Conservation (phyloP, 2,329 filamentous ascomycete genomes). For the Myriangium duriaei region DNA sequence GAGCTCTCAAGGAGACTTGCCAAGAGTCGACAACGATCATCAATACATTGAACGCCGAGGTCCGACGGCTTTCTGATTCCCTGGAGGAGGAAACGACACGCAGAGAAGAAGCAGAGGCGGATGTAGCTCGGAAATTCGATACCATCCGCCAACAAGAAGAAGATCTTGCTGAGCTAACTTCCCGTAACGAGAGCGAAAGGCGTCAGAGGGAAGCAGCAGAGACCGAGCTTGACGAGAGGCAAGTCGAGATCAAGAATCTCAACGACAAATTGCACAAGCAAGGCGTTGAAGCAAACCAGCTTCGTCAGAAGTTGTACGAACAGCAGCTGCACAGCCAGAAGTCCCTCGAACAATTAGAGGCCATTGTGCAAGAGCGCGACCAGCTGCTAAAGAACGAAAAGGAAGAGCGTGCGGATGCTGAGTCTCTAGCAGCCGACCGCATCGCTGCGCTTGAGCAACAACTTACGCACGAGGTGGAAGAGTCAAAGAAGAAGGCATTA, state of each 20-base stretch:
- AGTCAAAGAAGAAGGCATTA: slow-evolving; percentile 16
- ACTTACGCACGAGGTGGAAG: slow-evolving; percentile 22
- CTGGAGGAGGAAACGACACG: slow-evolving; percentile 22
- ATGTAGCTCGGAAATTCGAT: slow-evolving; percentile 26
- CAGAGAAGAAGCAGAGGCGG: slow-evolving; percentile 24
- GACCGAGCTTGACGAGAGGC: slow-evolving; percentile 29
- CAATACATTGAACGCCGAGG: slow-evolving; percentile 20
- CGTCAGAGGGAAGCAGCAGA: slow-evolving; percentile 33
- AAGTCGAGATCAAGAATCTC: slow-evolving; percentile 29
- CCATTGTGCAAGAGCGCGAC: slow-evolving; percentile 25
- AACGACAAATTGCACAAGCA: slow-evolving; percentile 27
- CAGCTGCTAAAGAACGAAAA: slow-evolving; percentile 28
- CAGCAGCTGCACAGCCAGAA: slow-evolving; percentile 31
- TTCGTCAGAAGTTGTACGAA: slow-evolving; percentile 36
- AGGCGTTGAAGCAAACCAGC: slow-evolving; percentile 35
- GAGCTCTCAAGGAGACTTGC: too few species aligned
- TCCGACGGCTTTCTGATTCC: slow-evolving; percentile 23
- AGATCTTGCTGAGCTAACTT: slow-evolving; percentile 26
- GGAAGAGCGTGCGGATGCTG: slow-evolving; percentile 25
- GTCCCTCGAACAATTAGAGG: slow-evolving; percentile 27
- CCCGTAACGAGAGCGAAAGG: slow-evolving; percentile 28
- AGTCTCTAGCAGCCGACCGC: slow-evolving; percentile 24
- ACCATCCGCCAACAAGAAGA: slow-evolving; percentile 24
- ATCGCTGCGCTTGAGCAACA: slow-evolving; percentile 25
- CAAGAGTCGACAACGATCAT: too few species aligned